Conservation (phyloP, 2,329 filamentous ascomycete genomes). For the Phyllosticta capitalensis region DNA sequence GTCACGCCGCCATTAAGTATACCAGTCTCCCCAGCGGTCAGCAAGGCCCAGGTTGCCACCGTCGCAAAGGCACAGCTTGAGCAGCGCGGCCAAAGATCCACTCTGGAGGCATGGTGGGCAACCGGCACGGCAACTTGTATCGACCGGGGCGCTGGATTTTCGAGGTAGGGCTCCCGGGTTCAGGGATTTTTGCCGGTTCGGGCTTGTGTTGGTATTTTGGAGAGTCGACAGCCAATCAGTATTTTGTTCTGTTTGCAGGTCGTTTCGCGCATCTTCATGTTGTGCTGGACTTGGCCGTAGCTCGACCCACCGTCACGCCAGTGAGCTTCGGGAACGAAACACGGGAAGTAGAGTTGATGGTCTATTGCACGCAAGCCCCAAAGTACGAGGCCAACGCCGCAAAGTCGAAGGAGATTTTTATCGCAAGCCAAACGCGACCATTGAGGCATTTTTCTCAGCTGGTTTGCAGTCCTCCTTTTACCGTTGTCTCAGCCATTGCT, state of each 20-base stretch:
- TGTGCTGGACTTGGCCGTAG: neutral
- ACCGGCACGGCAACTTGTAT: conserved; percentile 5
- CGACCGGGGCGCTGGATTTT: neutral
- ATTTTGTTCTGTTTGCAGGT: neutral
- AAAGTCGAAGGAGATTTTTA: neutral
- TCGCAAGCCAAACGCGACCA: neutral
- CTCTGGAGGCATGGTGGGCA: neutral
- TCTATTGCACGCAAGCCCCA: neutral
- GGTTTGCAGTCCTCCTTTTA: neutral
- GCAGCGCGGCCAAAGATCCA: neutral
- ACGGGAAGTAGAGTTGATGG: conserved; percentile 4
- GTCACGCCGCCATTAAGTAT: neutral
- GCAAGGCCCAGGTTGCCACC: neutral
- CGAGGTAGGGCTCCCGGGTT: neutral
- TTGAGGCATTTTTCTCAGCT: neutral
- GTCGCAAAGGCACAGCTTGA: neutral
- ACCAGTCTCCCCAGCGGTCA: neutral
- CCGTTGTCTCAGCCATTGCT: neutral
- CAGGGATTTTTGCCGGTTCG: neutral
- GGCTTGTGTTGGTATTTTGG: neutral
- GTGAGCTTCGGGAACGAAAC: conserved; percentile 4
- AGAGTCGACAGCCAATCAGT: neutral
- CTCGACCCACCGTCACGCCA: conserved; percentile 11
- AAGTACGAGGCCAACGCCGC: no score
- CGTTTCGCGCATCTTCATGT: conserved; percentile 1